phyloP scores from a whole-genome alignment of 208 protist species.

The Acanthamoeba lugdunensis region DNA sequence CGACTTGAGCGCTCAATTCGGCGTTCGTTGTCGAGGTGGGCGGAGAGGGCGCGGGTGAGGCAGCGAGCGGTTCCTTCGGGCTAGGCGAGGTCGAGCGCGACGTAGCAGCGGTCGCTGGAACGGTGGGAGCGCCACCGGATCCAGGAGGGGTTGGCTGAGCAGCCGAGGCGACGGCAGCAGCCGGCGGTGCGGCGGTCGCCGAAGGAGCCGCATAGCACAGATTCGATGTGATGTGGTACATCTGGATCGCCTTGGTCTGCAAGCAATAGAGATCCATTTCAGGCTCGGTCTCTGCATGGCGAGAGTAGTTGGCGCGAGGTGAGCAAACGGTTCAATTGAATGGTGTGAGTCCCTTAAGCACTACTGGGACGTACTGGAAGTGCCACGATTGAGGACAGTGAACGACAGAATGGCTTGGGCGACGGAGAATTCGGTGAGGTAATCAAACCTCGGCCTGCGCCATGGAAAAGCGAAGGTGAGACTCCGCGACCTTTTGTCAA shows the following conservation, averaged over 20 bases:
- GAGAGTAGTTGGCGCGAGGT: not conserved
- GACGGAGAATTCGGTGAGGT: slow-evolving; percentile 35
- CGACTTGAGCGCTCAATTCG: not conserved
- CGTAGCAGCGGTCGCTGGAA: not conserved
- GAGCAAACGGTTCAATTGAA: not conserved
- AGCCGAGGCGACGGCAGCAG: not conserved
- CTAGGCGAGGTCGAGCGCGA: not conserved
- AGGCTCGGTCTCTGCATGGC: not conserved
- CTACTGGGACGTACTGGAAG: not conserved
- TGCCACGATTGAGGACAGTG: slow-evolving; percentile 1
- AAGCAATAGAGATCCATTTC: slow-evolving; percentile 65
- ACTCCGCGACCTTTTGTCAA: not conserved
- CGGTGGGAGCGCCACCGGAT: not conserved
- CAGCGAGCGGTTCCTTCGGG: not conserved
- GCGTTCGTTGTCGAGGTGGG: not conserved
- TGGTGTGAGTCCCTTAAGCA: not conserved
- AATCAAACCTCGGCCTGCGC: slow-evolving; percentile 38
- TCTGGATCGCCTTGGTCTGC: slow-evolving; percentile 72
- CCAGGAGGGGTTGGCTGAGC: not conserved
- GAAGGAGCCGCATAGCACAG: slow-evolving; percentile 19
- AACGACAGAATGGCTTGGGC: slow-evolving; percentile 26
- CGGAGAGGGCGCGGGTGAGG: not conserved
- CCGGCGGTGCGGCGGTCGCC: not conserved
- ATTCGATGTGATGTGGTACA: slow-evolving; percentile 51
- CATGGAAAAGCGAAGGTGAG: not conserved